phyloP scores from a whole-genome alignment of 495 filamentous ascomycete genomes.

The Wilcoxina mikolae region DNA sequence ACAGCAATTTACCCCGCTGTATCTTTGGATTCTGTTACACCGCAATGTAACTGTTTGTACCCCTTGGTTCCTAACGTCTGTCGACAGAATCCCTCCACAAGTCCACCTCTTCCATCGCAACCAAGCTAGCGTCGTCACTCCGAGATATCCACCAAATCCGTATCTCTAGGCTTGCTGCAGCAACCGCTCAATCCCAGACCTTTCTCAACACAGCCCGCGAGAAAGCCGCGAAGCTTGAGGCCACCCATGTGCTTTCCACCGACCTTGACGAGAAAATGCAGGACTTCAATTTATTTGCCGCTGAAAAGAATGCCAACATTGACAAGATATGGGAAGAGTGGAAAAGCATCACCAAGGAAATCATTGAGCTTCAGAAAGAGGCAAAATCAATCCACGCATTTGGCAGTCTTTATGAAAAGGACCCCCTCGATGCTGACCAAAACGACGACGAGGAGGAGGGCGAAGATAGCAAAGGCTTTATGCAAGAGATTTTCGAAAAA shows the following conservation, averaged over 20 bases:
- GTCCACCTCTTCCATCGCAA: slow-evolving; percentile 19
- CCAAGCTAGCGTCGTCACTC: slow-evolving; percentile 10
- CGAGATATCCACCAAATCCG: slow-evolving; percentile 16
- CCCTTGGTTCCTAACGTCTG: not conserved
- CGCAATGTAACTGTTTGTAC: not conserved
- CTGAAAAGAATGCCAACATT: slow-evolving; percentile 8
- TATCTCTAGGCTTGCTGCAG: slow-evolving; percentile 19
- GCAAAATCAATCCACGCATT: not conserved
- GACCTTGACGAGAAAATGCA: slow-evolving; percentile 1
- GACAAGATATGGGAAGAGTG: slow-evolving; percentile 12
- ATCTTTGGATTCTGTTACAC: not conserved
- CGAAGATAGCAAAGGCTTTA: slow-evolving; percentile 2
- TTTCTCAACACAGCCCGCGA: not conserved
- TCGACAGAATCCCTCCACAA: slow-evolving; percentile 21
- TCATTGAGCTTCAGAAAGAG: not conserved
- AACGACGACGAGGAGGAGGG: slow-evolving; percentile 6
- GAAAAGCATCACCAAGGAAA: not conserved
- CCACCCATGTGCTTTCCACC: slow-evolving; percentile 11
- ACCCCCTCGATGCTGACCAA: not conserved
- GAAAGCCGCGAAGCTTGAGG: not conserved
- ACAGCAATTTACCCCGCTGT: not conserved
- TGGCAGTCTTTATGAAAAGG: not conserved
- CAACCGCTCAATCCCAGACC: slow-evolving; percentile 9
- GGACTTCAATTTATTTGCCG: slow-evolving; percentile 5
- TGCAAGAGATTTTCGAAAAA: slow-evolving; percentile 10